phyloP scores from a whole-genome alignment of 306 rosid species.

The Heteromeles arbutifolia region DNA sequence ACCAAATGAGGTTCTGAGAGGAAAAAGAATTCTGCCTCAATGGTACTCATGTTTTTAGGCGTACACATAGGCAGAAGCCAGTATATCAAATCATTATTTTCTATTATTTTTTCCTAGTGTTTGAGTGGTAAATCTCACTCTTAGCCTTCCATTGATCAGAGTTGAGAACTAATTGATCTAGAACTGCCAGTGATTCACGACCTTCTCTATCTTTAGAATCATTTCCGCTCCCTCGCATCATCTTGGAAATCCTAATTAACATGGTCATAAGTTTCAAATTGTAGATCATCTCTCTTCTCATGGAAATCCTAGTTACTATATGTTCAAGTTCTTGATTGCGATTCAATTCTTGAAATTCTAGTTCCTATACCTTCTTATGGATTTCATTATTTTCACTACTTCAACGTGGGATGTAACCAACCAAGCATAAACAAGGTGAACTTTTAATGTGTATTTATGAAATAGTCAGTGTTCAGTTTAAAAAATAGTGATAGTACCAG shows the following conservation, averaged over 20 bases:
- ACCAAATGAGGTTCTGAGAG: slow-evolving; percentile 51
- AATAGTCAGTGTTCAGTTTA: no score
- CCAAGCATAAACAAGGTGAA: no score
- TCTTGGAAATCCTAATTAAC: neutral
- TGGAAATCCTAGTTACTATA: neutral
- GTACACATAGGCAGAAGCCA: neutral
- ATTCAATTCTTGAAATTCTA: no score
- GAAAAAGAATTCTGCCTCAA: slow-evolving; percentile 46
- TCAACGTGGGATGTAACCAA: no score
- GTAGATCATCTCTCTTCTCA: neutral
- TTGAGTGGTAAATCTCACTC: neutral
- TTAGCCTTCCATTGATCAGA: neutral
- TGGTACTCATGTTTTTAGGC: slow-evolving; percentile 35
- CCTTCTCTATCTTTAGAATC: neutral
- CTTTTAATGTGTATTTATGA: no score
- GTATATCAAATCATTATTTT: neutral
- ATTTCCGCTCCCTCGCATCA: neutral
- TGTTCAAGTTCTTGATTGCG: neutral
- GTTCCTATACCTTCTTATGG: no score
- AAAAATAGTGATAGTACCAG: no score
- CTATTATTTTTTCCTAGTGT: neutral
- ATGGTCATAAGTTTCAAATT: neutral
- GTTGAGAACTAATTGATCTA: neutral
- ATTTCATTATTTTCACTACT: no score
- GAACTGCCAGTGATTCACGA: neutral